Conservation (phyloP, 2,329 filamentous ascomycete genomes). For the Ceratocystis cubensis region DNA sequence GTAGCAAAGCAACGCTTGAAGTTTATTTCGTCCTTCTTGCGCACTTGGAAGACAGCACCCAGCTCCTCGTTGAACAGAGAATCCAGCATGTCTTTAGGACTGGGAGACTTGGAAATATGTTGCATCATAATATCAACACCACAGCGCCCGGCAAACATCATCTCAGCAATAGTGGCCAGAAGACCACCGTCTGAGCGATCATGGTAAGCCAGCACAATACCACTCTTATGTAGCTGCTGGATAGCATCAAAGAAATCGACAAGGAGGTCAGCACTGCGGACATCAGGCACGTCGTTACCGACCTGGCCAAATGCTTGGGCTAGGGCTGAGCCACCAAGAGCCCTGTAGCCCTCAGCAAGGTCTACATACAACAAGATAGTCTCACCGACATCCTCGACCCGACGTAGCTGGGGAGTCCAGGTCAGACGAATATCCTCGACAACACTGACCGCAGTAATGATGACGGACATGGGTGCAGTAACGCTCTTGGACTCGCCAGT, state of each 20-base stretch:
- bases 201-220: slow-evolving; percentile 77
- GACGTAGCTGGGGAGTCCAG: slow-evolving; percentile 82
- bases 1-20: slow-evolving; percentile 88
- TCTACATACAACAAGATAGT: slow-evolving; percentile 84
- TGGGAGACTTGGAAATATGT: slow-evolving; percentile 50
- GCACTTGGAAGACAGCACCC: slow-evolving; percentile 89
- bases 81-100: slow-evolving; percentile 53
- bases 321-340: slow-evolving; percentile 79
- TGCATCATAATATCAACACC: slow-evolving; percentile 79
- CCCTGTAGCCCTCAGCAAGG: slow-evolving; percentile 65
- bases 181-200: slow-evolving; percentile 89
- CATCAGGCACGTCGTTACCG: slow-evolving; percentile 73
- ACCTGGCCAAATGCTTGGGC: slow-evolving; percentile 81
- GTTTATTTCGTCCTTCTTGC: slow-evolving; percentile 66
- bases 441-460: slow-evolving; percentile 81
- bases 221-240: slow-evolving; percentile 46
- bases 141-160: slow-evolving; percentile 95
- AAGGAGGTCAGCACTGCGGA: slow-evolving; percentile 67
- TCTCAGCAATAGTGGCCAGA: slow-evolving; percentile 81
- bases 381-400: slow-evolving; percentile 77
- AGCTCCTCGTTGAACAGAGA: slow-evolving; percentile 93
- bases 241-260: slow-evolving; percentile 88
- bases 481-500: slow-evolving; percentile 65
- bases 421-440: slow-evolving; percentile 73
- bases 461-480: slow-evolving; percentile 78